A percentile compares a stretch with the other conserved stretches of the same genome.
These are phyloP conservation scores for Candida tammaniensis DNA, from an alignment of 805 yeast species.

Conservation along the genomic window DNA sequence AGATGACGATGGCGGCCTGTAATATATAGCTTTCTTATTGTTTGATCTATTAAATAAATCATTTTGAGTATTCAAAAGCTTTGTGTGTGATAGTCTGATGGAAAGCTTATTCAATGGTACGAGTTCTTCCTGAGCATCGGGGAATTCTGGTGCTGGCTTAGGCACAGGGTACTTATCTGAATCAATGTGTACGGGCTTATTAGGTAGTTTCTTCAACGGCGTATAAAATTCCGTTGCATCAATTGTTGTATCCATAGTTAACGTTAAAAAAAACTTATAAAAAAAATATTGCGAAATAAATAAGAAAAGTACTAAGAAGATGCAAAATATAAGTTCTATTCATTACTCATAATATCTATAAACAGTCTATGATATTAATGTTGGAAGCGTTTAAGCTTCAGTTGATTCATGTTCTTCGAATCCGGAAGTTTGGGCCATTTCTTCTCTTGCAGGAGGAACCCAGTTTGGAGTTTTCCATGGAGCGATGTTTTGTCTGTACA, in stretches of 20 bases:
- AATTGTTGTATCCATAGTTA: no score
- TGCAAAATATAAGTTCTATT: neutral
- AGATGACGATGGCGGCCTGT: constrained; percentile 29
- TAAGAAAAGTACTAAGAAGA: no score
- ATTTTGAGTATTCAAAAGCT: constrained; percentile 6
- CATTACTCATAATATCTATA: neutral
- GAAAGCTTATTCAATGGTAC: constrained; percentile 10
- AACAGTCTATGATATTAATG: constrained; percentile 1
- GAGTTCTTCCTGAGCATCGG: no score
- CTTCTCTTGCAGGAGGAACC: constrained; percentile 45
- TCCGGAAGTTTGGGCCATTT: constrained; percentile 10
- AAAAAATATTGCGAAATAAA: no score
- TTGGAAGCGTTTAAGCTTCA: constrained; percentile 1
- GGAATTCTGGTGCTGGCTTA: neutral
- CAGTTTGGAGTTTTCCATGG: constrained; percentile 45
- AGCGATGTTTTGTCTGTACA: constrained; percentile 44
- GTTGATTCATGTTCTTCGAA: constrained; percentile 7
- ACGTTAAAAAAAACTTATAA: no score
- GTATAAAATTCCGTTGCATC: constrained; percentile 13
- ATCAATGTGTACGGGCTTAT: constrained; percentile 7
- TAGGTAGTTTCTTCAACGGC: constrained; percentile 14
- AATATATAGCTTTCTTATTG: constrained; percentile 24
- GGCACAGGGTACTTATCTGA: no score
- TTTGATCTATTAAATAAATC: constrained; percentile 8
- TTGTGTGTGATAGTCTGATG: no score